phyloP scores from a whole-genome alignment of 2,329 filamentous ascomycete genomes.

The Verticillium klebahnii region DNA sequence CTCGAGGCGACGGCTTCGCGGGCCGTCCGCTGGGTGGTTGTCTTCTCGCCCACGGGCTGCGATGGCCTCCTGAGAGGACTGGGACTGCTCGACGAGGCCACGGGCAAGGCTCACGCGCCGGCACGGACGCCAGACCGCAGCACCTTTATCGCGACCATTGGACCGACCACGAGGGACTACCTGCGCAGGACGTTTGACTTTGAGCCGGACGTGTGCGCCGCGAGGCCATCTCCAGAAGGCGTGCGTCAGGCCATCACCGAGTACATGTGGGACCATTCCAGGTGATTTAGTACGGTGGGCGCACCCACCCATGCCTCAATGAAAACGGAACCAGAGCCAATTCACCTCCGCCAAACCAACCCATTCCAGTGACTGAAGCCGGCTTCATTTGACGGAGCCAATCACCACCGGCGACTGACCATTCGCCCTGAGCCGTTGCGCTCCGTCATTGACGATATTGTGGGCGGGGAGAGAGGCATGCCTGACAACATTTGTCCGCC shows the following conservation, averaged over 20 bases:
- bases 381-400: neutral
- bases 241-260: conserved; percentile 62
- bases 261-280: conserved; percentile 25
- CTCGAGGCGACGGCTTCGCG: conserved; percentile 40
- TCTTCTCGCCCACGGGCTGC: conserved; percentile 65
- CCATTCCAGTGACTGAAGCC: neutral
- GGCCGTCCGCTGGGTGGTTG: conserved; percentile 63
- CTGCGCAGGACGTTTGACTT: conserved; percentile 61
- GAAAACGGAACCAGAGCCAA: neutral
- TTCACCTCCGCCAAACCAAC: neutral
- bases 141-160: conserved; percentile 79
- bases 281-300: neutral
- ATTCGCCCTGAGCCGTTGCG: too few relatives aligned
- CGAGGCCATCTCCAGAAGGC: conserved; percentile 76
- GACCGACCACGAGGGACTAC: conserved; percentile 82
- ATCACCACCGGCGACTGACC: too few relatives aligned
- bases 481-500: too few relatives aligned
- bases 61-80: conserved; percentile 54
- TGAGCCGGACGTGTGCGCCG: conserved; percentile 74
- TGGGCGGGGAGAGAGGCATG: too few relatives aligned
- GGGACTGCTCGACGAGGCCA: conserved; percentile 43
- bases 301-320: neutral
- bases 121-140: conserved; percentile 24
- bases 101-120: conserved; percentile 28
- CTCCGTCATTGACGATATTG: too few relatives aligned